Base-by-base conservation (phyloP, 805 yeast genomes). In the Lachancea lanzarotensis region DNA sequence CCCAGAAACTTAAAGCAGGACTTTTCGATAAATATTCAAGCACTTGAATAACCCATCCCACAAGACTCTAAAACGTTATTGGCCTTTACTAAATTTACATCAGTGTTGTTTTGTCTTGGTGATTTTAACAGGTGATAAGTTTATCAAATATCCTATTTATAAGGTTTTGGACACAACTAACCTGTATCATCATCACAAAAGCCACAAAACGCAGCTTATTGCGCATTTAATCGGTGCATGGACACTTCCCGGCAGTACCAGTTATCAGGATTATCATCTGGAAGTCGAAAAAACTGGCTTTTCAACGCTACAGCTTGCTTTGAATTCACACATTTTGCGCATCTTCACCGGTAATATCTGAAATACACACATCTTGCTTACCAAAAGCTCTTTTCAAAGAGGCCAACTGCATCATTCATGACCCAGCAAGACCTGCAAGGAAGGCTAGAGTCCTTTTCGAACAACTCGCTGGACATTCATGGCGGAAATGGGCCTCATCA, bases 381-480 rank as follows among this genome's bases (percentile, higher is more conserved):
- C n/a, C n/a, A n/a, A n/a, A n/a, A n/a, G n/a, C n/a, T n/a, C 34
- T 12, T 31, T 15, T 13, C n/a, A 8, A 8, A 7, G n/a, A 7
- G 15, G 15, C n/a, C 34, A 31, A 8, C 16, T 13, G 7, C 16
- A 7, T 6, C 13, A 20, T 19, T 12, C 38, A 35, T 35, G 38
- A 35, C 25, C 27, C 45, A 41, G 38, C 38, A 36, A 29, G 45
- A 30, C 15, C 30, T 38, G 15, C 42, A 38, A 11, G 35, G 29
- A 16, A 38, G 36, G 29, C 42, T 38, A 27, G 38, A 15, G 11
- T 11, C 12, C 13, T 35, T 22, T 17, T 44, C 47, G 19, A 38
- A 34, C 26, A 44, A 44, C 38, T 44, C 50, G 15, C 37, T 47
- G 33, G 50, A 47, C 33, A 44, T 47, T 25, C 47, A 43, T 13